Percentiles rank a stretch among this genome's conserved stretches.
Evolutionary conservation across 139 green algal genomes (phyloP).

Genomic region (Micractinium sp.): DNA sequence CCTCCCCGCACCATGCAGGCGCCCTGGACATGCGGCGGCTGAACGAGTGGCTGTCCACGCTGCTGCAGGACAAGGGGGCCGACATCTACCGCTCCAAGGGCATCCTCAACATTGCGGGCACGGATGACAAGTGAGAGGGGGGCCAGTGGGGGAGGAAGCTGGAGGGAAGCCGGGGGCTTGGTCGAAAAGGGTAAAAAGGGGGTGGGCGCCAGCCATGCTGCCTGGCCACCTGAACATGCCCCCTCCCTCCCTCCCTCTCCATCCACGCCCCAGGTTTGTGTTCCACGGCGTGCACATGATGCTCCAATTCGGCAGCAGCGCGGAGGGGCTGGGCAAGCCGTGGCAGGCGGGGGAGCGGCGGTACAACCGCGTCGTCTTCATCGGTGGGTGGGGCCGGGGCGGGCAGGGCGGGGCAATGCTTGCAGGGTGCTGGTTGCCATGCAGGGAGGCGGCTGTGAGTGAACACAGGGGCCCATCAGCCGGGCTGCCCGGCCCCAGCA

Average conservation of each 20-base stretch:
- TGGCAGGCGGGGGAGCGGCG: conserved; percentile 71
- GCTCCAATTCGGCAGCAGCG: conserved; percentile 75
- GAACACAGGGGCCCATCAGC: too few relatives aligned
- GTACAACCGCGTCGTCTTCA: conserved; percentile 91
- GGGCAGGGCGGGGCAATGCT: too few relatives aligned
- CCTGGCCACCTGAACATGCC: too few relatives aligned
- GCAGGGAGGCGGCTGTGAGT: too few relatives aligned
- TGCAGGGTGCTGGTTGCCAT: too few relatives aligned
- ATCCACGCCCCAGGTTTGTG: neutral
- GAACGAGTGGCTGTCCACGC: conserved; percentile 75
- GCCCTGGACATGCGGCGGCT: conserved; percentile 70
- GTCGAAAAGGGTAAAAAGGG: too few relatives aligned
- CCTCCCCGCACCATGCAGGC: neutral
- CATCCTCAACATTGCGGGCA: conserved; percentile 58
- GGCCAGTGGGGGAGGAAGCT: too few relatives aligned
- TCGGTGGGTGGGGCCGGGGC: conserved; percentile 54
- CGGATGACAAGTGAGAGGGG: neutral
- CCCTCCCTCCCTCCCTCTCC: too few relatives aligned
- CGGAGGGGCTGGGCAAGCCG: conserved; percentile 67
- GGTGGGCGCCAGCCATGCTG: too few relatives aligned
- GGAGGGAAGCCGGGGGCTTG: too few relatives aligned
- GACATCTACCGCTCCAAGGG: conserved; percentile 86
- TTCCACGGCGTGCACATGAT: conserved; percentile 82
- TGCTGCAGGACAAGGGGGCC: conserved; percentile 72
- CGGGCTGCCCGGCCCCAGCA: too few relatives aligned